phyloP scores from a whole-genome alignment of 176 grass and related monocot genomes.

The Bothriochloa decipiens region DNA sequence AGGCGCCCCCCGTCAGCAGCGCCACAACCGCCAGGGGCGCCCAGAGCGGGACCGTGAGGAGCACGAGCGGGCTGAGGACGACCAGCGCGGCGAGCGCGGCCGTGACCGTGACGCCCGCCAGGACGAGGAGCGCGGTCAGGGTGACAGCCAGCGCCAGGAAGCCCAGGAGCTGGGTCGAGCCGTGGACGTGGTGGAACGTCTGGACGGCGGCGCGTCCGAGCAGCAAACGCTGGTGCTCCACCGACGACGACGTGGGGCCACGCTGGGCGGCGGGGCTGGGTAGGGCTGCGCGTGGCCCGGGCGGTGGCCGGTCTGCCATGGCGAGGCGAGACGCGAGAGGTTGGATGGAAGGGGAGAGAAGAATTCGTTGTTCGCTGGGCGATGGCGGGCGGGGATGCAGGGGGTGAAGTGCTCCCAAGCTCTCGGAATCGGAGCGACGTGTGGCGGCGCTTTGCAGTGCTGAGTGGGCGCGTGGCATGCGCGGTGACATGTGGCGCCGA shows the following conservation, averaged over 20 bases:
- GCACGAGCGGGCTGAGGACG: conserved; percentile 60
- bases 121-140: conserved; percentile 52
- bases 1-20: conserved; percentile 24
- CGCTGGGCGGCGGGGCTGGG: neutral
- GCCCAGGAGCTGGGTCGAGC: conserved; percentile 52
- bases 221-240: neutral
- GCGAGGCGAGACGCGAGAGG: neutral
- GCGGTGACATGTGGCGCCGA: conserved; percentile 33
- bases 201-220: conserved; percentile 37
- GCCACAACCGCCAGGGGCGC: conserved; percentile 27
- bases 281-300: conserved; percentile 7
- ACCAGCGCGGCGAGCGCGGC: conserved; percentile 38
- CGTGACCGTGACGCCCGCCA: conserved; percentile 57
- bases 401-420: neutral
- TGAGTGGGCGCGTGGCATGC: conserved; percentile 20
- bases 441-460: neutral
- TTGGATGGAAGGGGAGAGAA: neutral
- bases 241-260: neutral
- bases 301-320: conserved; percentile 37
- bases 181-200: conserved; percentile 18
- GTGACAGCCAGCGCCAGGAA: conserved; percentile 62
- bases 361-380: neutral
- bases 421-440: conserved; percentile 12
- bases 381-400: neutral
- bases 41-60: conserved; percentile 71